Base-by-base conservation (phyloP, 2,329 filamentous ascomycete species). In the Curvularia spicifera region DNA sequence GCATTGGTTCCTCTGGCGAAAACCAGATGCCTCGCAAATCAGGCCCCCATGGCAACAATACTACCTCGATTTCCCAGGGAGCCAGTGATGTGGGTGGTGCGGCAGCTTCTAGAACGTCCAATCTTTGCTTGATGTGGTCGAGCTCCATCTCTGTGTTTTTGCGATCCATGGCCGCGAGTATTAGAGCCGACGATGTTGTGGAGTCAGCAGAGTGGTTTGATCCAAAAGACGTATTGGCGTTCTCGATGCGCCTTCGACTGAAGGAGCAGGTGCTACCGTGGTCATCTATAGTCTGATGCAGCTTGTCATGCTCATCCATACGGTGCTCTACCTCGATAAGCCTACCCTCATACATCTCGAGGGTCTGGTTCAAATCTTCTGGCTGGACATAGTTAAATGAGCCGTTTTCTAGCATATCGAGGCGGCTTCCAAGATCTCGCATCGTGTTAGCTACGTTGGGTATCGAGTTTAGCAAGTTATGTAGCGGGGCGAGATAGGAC, bases 21-120 rank as follows among this genome's bases (percentile, higher is more conserved):
- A 80, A 82, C 84, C 84, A 86, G 22, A 85, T 78, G 2, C 84
- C 83, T 59, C 77, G 79, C 22, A 86, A 70, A n/a, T 80, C 74
- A 42, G 78, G 75, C 4, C 84, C 83, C 72, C 91, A 94, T 1
- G 91, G 91, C 7, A 93, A 74, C 56, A 93, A 86, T 1, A 93
- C 86, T 4, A 93, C 88, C 69, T 93, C 90, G 1, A 94, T 79
- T 63, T 90, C 85, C 89, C 90, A 93, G 0, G 90, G 89, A 40
- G 85, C 81, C 42, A 78, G 76, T 28, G 80, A 80, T 0, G 89
- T 87, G n/a, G 90, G 89, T 29, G 87, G 75, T 9, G 84, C 71
- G 4, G 73, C 79, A 5, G 83, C 82, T 72, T 90, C 87, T 9
- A 91, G 79, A 43, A 84, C 80, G 29, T 79, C 68, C 5, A 84